Evolutionary conservation across 768 basidiomycete genomes (phyloP).

Genomic region (Boletus pseudo-olivaceus): DNA sequence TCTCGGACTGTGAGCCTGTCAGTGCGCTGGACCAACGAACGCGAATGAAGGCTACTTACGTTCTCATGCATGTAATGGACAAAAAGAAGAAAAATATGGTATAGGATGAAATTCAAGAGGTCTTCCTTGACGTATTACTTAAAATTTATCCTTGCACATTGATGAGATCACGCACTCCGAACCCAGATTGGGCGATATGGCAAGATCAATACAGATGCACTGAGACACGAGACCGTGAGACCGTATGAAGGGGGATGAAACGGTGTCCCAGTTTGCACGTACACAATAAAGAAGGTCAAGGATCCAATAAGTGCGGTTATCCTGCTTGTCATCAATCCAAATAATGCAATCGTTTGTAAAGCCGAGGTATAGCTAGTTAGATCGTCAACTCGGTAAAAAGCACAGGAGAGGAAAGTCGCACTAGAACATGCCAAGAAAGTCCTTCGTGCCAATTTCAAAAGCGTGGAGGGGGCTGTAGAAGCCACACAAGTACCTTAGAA

Average conservation of each 20-base stretch:
- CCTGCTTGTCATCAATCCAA: conserved; percentile 64
- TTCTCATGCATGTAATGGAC: conserved; percentile 66
- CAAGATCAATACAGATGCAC: conserved; percentile 35
- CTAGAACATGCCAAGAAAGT: conserved; percentile 39
- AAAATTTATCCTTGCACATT: background rate
- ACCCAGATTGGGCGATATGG: conserved; percentile 37
- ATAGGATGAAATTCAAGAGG: conserved; percentile 71
- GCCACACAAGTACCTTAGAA: conserved; percentile 41
- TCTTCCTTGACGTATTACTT: conserved; percentile 32
- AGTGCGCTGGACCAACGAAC: background rate
- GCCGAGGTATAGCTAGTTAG: conserved; percentile 30
- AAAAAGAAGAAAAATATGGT: conserved; percentile 77
- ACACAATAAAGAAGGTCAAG: conserved; percentile 51
- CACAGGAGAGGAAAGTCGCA: conserved; percentile 7
- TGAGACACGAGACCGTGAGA: conserved; percentile 13
- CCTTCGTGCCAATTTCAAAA: conserved; percentile 43
- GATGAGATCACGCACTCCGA: conserved; percentile 32
- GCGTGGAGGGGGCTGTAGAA: conserved; percentile 33
- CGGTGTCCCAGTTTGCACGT: conserved; percentile 23
- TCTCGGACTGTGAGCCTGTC: conserved; percentile 38
- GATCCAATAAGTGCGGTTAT: conserved; percentile 63
- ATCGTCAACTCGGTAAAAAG: conserved; percentile 3
- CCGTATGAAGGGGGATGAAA: conserved; percentile 18
- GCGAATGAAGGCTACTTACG: conserved; percentile 31
- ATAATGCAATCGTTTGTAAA: conserved; percentile 60